Conservation (phyloP, 192 early-diverging fungal genomes). For the Entophlyctis luteolus region DNA sequence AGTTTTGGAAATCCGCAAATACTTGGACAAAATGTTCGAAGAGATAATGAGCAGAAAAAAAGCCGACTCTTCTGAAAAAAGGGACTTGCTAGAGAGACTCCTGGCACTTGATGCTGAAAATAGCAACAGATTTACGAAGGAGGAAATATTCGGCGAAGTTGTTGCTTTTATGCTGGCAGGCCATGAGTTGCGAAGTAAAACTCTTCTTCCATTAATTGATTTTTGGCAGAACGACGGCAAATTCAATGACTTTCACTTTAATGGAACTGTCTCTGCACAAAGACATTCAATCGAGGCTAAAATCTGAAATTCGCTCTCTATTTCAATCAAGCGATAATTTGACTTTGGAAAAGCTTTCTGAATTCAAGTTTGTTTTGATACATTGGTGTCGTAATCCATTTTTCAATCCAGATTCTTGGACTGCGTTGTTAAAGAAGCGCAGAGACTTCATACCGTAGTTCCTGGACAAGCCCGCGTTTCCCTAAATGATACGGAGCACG, state of each 20-base stretch:
- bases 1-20: background rate
- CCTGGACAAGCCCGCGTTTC: background rate
- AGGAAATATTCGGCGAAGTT: constrained; percentile 42
- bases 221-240: constrained; percentile 31
- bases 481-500: constrained; percentile 9
- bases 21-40: background rate
- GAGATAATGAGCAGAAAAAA: background rate
- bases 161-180: constrained; percentile 45
- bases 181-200: constrained; percentile 22
- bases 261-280: constrained; percentile 23
- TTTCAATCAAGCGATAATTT: background rate
- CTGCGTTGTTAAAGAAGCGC: constrained; percentile 36
- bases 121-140: constrained; percentile 19
- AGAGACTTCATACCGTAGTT: constrained; percentile 34
- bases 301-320: background rate
- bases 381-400: too few species aligned
- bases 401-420: too few species aligned
- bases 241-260: constrained; percentile 32
- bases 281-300: constrained; percentile 14
- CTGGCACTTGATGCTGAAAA: constrained; percentile 4
- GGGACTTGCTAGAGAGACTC: constrained; percentile 43
- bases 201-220: background rate
- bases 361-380: constrained; percentile 37
- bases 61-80: background rate
- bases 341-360: constrained; percentile 15